Base-by-base conservation (phyloP, 805 yeast genomes). In the Zygotorulaspora chibaensis region DNA sequence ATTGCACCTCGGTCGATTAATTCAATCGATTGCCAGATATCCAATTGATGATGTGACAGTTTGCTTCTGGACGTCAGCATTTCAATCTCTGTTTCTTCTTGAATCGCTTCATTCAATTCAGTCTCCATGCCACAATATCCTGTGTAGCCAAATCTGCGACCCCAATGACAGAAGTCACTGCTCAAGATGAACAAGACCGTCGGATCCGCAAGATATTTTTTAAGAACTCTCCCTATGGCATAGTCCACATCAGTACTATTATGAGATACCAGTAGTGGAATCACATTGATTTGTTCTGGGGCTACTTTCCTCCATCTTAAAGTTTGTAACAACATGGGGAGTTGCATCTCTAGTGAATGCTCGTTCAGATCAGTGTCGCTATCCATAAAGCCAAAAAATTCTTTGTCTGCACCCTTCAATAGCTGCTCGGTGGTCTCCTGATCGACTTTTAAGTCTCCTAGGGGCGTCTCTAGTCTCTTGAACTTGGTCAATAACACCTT, bases 121-220 rank as follows among this genome's bases (percentile, higher is more conserved):
- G 53, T 55, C 36, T 43, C 50, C 36, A 51, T 55, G 5, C 60
- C 59, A 0, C 80, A 71, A 51, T 80, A 82, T 6, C 69, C 66
- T 2, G 77, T 77, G 57, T 79, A 84, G 11, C 75, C 76, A 57
- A 84, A 84, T 31, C 87, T 63, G 2, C 71, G 54, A 1, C 90
- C 90, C 99, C 99, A 93, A 62, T 93, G 99, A 60, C 97, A 90
- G 58, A 93, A 93, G 68, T 93, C 99, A 1, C 91, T 79, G 61
- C 95, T 85, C 3, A 93, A 74, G 12, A 87, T 79, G 63, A 93
- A 86, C 13, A 54, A 40, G 2, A 87, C 82, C 55, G 79, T 80
- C 18, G 67, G 65, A 26, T 75, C 73, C 54, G 81, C 76, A 42
- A 87, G 58, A 56, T 74, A 83, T 1, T 83, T 79, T 8, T 65